A percentile compares a stretch with the other conserved stretches of the same genome.
Conservation (phyloP, 139 green algal genomes). For the Nannochloris sp. region DNA sequence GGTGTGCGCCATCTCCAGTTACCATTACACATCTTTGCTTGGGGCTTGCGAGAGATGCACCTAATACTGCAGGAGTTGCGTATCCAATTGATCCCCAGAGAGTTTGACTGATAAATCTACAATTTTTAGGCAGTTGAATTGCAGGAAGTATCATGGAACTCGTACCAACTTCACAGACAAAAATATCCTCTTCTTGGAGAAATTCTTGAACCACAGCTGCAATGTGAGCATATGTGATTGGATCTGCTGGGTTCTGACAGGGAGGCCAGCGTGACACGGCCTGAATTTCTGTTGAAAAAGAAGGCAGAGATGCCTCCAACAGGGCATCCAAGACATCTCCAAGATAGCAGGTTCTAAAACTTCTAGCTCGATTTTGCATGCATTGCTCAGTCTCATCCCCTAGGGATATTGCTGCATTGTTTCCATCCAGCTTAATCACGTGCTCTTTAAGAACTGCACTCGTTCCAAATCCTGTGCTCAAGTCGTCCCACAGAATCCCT, state of each 20-base stretch:
- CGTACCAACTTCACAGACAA: constrained; percentile 6
- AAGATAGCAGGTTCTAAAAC: not conserved
- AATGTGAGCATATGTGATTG: not conserved
- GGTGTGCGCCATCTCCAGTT: constrained; percentile 4
- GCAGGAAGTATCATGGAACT: not conserved
- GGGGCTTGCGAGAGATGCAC: constrained; percentile 5
- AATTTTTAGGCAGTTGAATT: not conserved
- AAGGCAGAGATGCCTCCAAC: not conserved
- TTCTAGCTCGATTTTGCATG: constrained; percentile 4
- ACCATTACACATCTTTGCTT: not conserved
- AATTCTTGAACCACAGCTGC: not conserved
- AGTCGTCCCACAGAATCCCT: constrained; percentile 4
- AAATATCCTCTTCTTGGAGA: constrained; percentile 3
- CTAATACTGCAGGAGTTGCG: constrained; percentile 3
- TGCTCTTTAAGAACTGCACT: not conserved
- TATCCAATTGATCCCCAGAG: constrained; percentile 13
- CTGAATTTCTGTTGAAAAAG: not conserved
- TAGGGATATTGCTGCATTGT: not conserved
- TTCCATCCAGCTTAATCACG: not conserved
- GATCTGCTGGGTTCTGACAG: not conserved
- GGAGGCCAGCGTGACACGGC: not conserved
- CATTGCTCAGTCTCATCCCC: not conserved
- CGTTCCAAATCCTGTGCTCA: constrained; percentile 9
- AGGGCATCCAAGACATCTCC: not conserved
- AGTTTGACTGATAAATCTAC: constrained; percentile 7